These are phyloP conservation scores for Wickerhamomyces alni DNA, from an alignment of 805 yeast species.

Conservation along the genomic window DNA sequence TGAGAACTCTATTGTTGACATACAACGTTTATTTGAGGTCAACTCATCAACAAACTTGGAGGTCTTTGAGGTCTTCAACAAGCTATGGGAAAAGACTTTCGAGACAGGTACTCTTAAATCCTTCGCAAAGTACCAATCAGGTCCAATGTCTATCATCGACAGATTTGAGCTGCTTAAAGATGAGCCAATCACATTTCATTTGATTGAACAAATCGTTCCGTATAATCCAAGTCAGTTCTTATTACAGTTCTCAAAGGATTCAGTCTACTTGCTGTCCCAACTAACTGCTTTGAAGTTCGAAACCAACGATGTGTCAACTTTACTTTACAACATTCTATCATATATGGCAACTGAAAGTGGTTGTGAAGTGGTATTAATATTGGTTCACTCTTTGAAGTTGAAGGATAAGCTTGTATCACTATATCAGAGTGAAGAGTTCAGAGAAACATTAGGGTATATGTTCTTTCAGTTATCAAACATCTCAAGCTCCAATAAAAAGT, in stretches of 20 bases:
- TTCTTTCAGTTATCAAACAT: constrained; percentile 9
- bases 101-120: constrained; percentile 1
- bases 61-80: constrained; percentile 19
- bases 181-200: background rate
- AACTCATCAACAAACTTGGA: constrained; percentile 15
- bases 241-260: constrained; percentile 7
- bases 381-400: constrained; percentile 9
- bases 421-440: constrained; percentile 3
- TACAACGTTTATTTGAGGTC: constrained; percentile 10
- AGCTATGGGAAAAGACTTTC: constrained; percentile 21
- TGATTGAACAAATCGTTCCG: constrained; percentile 15
- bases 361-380: constrained; percentile 6
- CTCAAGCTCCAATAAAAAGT: background rate
- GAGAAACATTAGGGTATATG: constrained; percentile 5
- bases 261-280: constrained; percentile 3
- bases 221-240: constrained; percentile 9
- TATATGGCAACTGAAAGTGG: constrained; percentile 5
- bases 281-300: constrained; percentile 1
- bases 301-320: background rate
- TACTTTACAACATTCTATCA: constrained; percentile 5
- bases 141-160: constrained; percentile 18
- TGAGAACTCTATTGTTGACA: constrained; percentile 7
- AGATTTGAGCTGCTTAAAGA: constrained; percentile 9
- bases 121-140: constrained; percentile 9
- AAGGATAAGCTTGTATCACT: constrained; percentile 3